Percentiles rank a stretch among this genome's conserved stretches.
Conservation (phyloP, 2,329 filamentous ascomycete genomes). For the Nigrospora sphaerica region DNA sequence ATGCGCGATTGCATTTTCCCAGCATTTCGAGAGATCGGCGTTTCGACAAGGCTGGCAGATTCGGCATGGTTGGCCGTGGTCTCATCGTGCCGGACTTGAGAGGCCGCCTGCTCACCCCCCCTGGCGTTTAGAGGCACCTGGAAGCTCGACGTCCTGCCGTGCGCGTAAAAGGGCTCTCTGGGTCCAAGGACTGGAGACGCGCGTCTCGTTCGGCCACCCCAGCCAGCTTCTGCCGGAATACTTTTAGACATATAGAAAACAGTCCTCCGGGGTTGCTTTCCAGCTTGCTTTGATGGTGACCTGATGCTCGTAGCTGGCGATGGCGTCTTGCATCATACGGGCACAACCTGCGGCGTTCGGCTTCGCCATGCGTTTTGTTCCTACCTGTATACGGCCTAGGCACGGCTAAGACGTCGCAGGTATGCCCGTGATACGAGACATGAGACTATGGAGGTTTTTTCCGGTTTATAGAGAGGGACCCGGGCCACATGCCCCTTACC, state of each 20-base stretch:
- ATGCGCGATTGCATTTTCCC: conserved; percentile 1
- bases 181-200: not conserved
- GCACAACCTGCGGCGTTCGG: not conserved
- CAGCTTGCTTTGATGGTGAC: not conserved
- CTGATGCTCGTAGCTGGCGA: too few relatives aligned
- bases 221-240: not conserved
- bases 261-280: conserved; percentile 3
- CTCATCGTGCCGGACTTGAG: not conserved
- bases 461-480: not conserved
- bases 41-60: not conserved
- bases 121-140: too few relatives aligned
- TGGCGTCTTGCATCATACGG: too few relatives aligned
- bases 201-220: not conserved
- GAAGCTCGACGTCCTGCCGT: too few relatives aligned
- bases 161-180: not conserved
- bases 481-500: too few relatives aligned
- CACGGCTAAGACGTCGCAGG: not conserved
- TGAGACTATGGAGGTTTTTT: conserved; percentile 14
- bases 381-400: not conserved
- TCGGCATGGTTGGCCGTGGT: not conserved
- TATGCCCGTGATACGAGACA: not conserved
- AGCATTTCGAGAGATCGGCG: not conserved
- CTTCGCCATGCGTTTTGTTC: not conserved
- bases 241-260: conserved; percentile 3
- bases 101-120: not conserved